phyloP scores from a whole-genome alignment of 2,329 filamentous ascomycete genomes.

The Pseudogymnoascus sp. region DNA sequence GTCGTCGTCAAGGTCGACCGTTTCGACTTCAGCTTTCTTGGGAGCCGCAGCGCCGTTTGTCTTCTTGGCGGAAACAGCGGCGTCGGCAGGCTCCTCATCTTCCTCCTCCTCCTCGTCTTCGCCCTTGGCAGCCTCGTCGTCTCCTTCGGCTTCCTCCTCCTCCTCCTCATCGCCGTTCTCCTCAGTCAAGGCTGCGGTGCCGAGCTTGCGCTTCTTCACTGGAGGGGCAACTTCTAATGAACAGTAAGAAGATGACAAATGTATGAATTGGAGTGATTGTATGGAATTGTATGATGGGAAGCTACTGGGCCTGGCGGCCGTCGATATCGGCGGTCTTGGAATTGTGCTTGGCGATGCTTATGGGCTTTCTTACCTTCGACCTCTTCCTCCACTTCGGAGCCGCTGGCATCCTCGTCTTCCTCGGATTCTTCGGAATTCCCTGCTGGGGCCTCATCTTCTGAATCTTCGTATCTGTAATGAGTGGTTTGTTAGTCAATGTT shows the following conservation, averaged over 20 bases:
- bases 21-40: neutral
- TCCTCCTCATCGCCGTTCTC: constrained; percentile 9
- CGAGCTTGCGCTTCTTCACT: constrained; percentile 24
- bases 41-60: neutral
- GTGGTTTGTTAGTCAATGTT: constrained; percentile 15
- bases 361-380: constrained; percentile 11
- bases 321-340: constrained; percentile 9
- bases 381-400: constrained; percentile 19
- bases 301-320: neutral
- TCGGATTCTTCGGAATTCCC: constrained; percentile 31
- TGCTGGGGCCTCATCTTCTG: constrained; percentile 25
- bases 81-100: neutral
- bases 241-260: neutral
- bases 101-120: constrained; percentile 9
- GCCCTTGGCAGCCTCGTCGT: constrained; percentile 3
- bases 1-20: constrained; percentile 2
- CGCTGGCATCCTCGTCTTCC: constrained; percentile 18
- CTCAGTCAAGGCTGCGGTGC: constrained; percentile 3
- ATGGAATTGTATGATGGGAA: neutral
- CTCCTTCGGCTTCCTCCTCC: constrained; percentile 11
- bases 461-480: constrained; percentile 25
- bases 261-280: neutral
- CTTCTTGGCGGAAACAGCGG: neutral
- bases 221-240: constrained; percentile 16
- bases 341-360: neutral